A percentile compares a stretch with the other conserved stretches of the same genome.
Evolutionary conservation across 306 rosid species (phyloP).

Genomic region (Prunus padus): DNA sequence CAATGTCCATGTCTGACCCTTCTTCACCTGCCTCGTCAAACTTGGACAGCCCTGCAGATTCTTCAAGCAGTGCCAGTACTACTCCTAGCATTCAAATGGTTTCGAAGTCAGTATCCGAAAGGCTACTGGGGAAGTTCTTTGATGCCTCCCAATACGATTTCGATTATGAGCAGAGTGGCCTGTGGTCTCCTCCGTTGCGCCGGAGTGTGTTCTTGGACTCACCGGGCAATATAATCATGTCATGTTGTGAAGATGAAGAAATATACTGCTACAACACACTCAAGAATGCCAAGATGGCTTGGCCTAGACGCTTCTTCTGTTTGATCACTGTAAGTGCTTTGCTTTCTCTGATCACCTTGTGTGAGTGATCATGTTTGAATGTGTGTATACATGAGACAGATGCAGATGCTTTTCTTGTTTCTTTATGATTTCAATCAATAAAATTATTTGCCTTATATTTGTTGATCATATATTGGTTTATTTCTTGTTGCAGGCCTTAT

Average conservation of each 20-base stretch:
- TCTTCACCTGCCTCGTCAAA: slow-evolving; percentile 16
- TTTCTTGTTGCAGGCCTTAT: slow-evolving; percentile 38
- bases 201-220: slow-evolving; percentile 41
- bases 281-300: slow-evolving; percentile 30
- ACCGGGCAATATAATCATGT: slow-evolving; percentile 30
- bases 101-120: slow-evolving; percentile 53
- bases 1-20: slow-evolving; percentile 27
- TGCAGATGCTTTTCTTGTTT: background rate
- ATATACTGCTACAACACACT: slow-evolving; percentile 31
- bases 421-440: background rate
- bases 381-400: background rate
- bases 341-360: background rate
- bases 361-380: background rate
- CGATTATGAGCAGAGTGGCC: slow-evolving; percentile 49
- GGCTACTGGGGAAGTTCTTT: slow-evolving; percentile 63
- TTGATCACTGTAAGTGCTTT: slow-evolving; percentile 32
- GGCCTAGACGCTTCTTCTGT: slow-evolving; percentile 37
- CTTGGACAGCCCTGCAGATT: background rate
- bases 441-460: background rate
- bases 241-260: slow-evolving; percentile 22
- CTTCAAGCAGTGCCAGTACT: slow-evolving; percentile 5
- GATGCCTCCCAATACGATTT: slow-evolving; percentile 54
- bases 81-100: slow-evolving; percentile 42
- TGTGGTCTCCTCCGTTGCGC: slow-evolving; percentile 63
- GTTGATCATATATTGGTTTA: background rate